A percentile compares a stretch with the other conserved stretches of the same genome.
phyloP scores from a whole-genome alignment of 2,329 filamentous ascomycete species.

The Metarhizium sp. region DNA sequence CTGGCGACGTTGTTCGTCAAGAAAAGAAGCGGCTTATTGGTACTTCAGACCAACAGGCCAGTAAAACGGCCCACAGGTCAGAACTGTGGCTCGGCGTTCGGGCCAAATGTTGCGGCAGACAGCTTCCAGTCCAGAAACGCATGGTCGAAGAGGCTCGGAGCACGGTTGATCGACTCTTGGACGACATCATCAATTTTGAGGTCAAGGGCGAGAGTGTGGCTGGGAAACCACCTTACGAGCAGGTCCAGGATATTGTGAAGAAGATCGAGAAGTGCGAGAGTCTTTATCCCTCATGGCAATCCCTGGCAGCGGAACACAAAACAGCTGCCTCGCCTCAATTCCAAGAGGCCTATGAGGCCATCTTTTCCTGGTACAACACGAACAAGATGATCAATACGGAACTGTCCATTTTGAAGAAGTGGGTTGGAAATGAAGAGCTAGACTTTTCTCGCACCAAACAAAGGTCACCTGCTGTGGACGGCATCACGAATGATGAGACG shows the following conservation, averaged over 20 bases:
- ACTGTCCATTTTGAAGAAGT: slow-evolving; percentile 80
- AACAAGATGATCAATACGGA: slow-evolving; percentile 94
- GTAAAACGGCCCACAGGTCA: slow-evolving; percentile 59
- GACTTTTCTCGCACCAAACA: slow-evolving; percentile 75
- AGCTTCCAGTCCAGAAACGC: slow-evolving; percentile 73
- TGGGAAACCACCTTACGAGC: slow-evolving; percentile 76
- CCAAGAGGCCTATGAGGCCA: slow-evolving; percentile 73
- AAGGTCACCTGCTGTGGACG: slow-evolving; percentile 53
- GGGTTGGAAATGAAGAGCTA: slow-evolving; percentile 93
- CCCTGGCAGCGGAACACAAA: slow-evolving; percentile 67
- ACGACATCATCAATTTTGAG: slow-evolving; percentile 85
- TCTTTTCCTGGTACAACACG: slow-evolving; percentile 95
- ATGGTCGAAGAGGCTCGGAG: slow-evolving; percentile 78
- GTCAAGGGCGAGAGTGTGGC: slow-evolving; percentile 90
- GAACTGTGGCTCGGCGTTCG: slow-evolving; percentile 85
- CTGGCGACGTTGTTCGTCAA: slow-evolving; percentile 92
- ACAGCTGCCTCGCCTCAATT: slow-evolving; percentile 69
- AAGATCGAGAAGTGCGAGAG: slow-evolving; percentile 86
- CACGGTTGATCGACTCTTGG: slow-evolving; percentile 64
- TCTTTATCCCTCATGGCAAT: slow-evolving; percentile 71
- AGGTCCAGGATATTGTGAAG: slow-evolving; percentile 80
- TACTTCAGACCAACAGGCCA: slow-evolving; percentile 49
- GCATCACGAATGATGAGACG: slow-evolving; percentile 72
- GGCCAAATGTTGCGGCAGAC: slow-evolving; percentile 74
- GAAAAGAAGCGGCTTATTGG: slow-evolving; percentile 95